Evolutionary conservation across 164 flowering plant genomes (phyloP).

Genomic region (Berberis vulgaris): DNA sequence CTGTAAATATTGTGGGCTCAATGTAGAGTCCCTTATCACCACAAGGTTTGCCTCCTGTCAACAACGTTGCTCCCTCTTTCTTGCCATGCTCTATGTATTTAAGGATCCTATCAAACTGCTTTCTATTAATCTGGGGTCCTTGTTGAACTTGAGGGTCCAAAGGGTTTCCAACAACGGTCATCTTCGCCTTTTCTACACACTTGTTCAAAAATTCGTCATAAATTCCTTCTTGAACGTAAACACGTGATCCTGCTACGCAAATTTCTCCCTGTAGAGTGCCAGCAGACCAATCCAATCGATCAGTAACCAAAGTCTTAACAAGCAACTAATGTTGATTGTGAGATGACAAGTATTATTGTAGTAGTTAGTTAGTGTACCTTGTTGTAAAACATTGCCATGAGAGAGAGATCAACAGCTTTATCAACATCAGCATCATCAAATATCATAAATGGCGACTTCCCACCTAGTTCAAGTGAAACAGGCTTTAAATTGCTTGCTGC

Average conservation of each 20-base stretch:
- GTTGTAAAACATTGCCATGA: slow-evolving; percentile 33
- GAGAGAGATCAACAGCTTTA: slow-evolving; percentile 52
- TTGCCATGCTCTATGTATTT: slow-evolving; percentile 51
- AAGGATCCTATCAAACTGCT: slow-evolving; percentile 40
- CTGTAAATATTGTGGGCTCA: slow-evolving; percentile 56
- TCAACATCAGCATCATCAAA: slow-evolving; percentile 79
- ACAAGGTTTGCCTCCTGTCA: slow-evolving; percentile 33
- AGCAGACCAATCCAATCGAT: neutral
- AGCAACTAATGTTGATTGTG: neutral
- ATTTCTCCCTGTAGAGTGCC: slow-evolving; percentile 56
- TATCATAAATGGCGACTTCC: slow-evolving; percentile 74
- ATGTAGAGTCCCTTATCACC: slow-evolving; percentile 52
- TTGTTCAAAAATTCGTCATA: slow-evolving; percentile 55
- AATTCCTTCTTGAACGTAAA: slow-evolving; percentile 78
- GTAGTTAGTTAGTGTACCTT: slow-evolving; percentile 30
- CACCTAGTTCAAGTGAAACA: slow-evolving; percentile 75
- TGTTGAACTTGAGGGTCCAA: slow-evolving; percentile 57
- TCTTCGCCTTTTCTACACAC: slow-evolving; percentile 39
- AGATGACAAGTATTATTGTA: too few relatives aligned
- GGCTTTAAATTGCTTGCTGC: slow-evolving; percentile 70
- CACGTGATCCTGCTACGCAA: slow-evolving; percentile 72
- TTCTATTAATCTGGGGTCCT: slow-evolving; percentile 57
- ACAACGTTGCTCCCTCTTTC: slow-evolving; percentile 57
- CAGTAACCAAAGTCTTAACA: neutral
- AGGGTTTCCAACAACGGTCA: slow-evolving; percentile 74